Evolutionary conservation across 2,329 filamentous ascomycete genomes (phyloP), one percentile per base, ranked within the genome.

Genomic region (Epichloe sp.): DNA sequence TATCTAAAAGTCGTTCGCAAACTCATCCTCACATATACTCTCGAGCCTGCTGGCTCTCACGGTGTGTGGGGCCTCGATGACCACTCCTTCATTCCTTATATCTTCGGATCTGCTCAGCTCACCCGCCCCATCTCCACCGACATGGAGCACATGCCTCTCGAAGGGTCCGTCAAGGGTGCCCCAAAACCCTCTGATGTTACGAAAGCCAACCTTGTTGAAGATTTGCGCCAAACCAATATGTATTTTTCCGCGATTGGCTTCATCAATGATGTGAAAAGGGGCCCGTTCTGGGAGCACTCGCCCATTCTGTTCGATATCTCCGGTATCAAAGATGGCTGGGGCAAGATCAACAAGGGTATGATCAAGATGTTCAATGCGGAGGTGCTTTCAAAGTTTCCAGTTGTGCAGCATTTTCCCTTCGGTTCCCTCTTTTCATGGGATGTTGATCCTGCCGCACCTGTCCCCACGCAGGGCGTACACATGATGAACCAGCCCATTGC

Each of bases 271-370:
- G 93, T 98, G 47, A 98, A 98, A 65, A 90, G 77, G 55, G 93
- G 93, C 0, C 91, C 93, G 0, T 98, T 98, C 64, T 97, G 93
- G 90, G 87, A 91, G 60, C 91, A 98, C 65, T 95, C 88, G 57
- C 91, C 91, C 0, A 91, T 95, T 57, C 71, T 98, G 12, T 98
- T 85, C 64, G 90, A 98, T 65, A 88, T 98, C 42, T 95, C 88
- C 0, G 93, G 93, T 11, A 86, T 98, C 56, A 82, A 80, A 58
- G 83, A 85, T 52, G 87, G 93, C n/a, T 98, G 93, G 93, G 93
- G 86, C 37, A 98, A 98, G 73, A 95, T 98, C 62, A 97, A 98
- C 69, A 90, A 90, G 83, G 93, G 93, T 48, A 97, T 98, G 93
- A 81, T 98, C 61, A 98, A 97, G 69, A 98, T 98, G 93, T 98